Percentiles rank a stretch among this genome's conserved stretches.
Conservation (phyloP, 2,329 filamentous ascomycete genomes). For the Microsporum audouinii region DNA sequence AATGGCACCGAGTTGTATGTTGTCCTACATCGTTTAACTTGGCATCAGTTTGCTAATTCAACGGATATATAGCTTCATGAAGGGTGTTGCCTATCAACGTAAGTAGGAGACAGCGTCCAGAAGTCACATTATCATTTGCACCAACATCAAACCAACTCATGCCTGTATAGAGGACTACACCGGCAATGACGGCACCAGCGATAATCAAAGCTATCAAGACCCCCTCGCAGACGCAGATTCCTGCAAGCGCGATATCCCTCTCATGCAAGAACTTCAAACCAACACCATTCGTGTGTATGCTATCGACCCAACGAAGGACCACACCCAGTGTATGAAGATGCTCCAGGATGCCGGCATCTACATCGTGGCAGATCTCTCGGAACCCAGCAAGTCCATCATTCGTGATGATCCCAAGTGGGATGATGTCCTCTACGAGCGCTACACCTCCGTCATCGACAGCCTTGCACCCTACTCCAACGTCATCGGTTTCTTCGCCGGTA, state of each 20-base stretch:
- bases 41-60: conserved; percentile 8
- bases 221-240: conserved; percentile 60
- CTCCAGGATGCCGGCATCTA: conserved; percentile 84
- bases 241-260: conserved; percentile 78
- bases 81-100: conserved; percentile 87
- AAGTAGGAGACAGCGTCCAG: conserved; percentile 16
- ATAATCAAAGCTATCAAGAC: conserved; percentile 56
- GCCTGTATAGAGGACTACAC: conserved; percentile 46
- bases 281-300: conserved; percentile 95
- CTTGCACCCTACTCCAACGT: conserved; percentile 78
- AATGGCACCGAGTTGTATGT: conserved; percentile 60
- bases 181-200: conserved; percentile 42
- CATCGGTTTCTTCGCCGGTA: conserved; percentile 96
- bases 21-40: conserved; percentile 6
- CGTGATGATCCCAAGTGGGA: conserved; percentile 71
- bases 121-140: not conserved
- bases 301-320: conserved; percentile 66
- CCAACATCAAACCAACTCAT: not conserved
- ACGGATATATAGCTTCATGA: conserved; percentile 53
- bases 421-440: conserved; percentile 63
- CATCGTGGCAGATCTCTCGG: conserved; percentile 78
- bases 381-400: conserved; percentile 75
- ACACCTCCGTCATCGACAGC: conserved; percentile 71
- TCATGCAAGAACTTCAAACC: conserved; percentile 65
- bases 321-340: conserved; percentile 72